phyloP scores from a whole-genome alignment of 2,329 filamentous ascomycete species.

The Tolypocladium paradoxum region DNA sequence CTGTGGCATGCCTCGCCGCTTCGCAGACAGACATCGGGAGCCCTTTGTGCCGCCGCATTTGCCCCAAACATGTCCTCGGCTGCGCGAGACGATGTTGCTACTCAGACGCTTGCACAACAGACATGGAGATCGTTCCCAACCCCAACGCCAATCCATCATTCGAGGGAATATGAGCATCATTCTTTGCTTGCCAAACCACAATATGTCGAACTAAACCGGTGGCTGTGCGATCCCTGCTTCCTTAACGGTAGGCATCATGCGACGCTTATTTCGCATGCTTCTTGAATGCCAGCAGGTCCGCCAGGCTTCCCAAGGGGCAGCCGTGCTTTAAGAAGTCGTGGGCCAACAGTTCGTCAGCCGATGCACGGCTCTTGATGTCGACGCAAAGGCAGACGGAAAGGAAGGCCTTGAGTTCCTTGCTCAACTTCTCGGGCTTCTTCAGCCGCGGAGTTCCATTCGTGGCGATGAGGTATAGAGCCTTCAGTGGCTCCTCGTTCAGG shows the following conservation, averaged over 20 bases:
- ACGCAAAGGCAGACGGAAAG: slow-evolving; percentile 93
- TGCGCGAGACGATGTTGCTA: not conserved
- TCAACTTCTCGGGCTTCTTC: slow-evolving; percentile 97
- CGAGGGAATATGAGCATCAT: not conserved
- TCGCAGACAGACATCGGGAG: not conserved
- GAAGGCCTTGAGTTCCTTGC: slow-evolving; percentile 96
- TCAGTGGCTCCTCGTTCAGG: slow-evolving; percentile 93
- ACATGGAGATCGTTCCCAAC: not conserved
- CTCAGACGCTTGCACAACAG: slow-evolving; percentile 3
- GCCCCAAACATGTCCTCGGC: not conserved
- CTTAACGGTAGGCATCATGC: not conserved
- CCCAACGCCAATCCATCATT: slow-evolving; percentile 5
- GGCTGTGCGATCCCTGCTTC: not conserved
- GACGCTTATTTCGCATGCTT: slow-evolving; percentile 50
- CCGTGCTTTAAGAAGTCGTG: slow-evolving; percentile 94
- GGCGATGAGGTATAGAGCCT: slow-evolving; percentile 93
- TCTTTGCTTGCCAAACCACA: not conserved
- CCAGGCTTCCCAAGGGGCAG: slow-evolving; percentile 70
- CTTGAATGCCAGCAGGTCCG: slow-evolving; percentile 82
- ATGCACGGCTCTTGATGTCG: slow-evolving; percentile 88
- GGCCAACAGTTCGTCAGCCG: slow-evolving; percentile 75
- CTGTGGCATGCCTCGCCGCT: not conserved
- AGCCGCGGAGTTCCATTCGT: slow-evolving; percentile 94
- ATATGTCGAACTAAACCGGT: not conserved
- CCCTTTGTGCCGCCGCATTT: not conserved